phyloP scores from a whole-genome alignment of 352 stramenopile genomes.

The Phytophthora idaei region DNA sequence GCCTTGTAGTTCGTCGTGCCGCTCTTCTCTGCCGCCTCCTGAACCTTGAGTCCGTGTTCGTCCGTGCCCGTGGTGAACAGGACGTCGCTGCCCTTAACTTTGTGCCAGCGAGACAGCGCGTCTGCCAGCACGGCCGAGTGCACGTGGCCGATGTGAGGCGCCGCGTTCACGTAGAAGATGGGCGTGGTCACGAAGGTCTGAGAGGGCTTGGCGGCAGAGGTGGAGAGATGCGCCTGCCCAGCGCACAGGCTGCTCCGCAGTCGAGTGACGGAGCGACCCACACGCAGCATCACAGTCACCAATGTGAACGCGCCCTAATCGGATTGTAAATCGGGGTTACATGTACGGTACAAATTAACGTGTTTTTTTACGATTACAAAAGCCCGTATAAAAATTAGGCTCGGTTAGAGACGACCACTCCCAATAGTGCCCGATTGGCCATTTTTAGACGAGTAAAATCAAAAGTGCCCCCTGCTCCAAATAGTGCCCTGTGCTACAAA shows the following conservation, averaged over 20 bases:
- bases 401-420: no score
- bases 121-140: slow-evolving; percentile 95
- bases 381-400: no score
- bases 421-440: no score
- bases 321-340: no score
- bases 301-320: no score
- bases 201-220: background rate
- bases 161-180: slow-evolving; percentile 99
- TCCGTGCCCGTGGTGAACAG: slow-evolving; percentile 98
- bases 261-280: slow-evolving; percentile 1
- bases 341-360: no score
- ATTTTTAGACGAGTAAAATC: no score
- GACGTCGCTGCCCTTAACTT: slow-evolving; percentile 56
- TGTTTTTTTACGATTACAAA: no score
- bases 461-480: no score
- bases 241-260: slow-evolving; percentile 1
- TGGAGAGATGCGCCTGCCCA: background rate
- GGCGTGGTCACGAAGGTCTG: slow-evolving; percentile 94
- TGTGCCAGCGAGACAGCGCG: slow-evolving; percentile 82
- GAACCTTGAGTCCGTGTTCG: slow-evolving; percentile 98
- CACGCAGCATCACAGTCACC: slow-evolving; percentile 6
- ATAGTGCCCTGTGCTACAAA: no score
- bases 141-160: slow-evolving; percentile 98
- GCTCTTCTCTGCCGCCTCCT: slow-evolving; percentile 91
- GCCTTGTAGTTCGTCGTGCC: slow-evolving; percentile 81